Conservation (phyloP, 2,329 filamentous ascomycete genomes). For the Aspergillus fructus region DNA sequence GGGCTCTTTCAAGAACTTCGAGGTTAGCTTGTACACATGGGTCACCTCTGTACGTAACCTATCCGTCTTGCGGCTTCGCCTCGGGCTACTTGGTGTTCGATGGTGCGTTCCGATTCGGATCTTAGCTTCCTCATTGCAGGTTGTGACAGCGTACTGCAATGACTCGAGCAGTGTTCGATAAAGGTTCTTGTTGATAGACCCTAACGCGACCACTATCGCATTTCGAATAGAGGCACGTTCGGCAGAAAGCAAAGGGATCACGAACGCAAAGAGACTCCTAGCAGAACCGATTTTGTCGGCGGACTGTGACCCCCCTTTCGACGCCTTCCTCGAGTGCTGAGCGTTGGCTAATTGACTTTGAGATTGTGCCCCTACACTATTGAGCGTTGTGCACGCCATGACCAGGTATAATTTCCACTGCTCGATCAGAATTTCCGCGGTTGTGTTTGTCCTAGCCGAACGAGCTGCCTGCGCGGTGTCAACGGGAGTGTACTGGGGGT, state of each 20-base stretch:
- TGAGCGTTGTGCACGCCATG: slow-evolving; percentile 93
- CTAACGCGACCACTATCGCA: slow-evolving; percentile 86
- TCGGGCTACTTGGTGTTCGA: slow-evolving; percentile 77
- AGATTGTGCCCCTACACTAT: slow-evolving; percentile 69
- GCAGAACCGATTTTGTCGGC: slow-evolving; percentile 85
- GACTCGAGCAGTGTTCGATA: slow-evolving; percentile 90
- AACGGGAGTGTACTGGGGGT: slow-evolving; percentile 39
- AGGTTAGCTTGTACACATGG: slow-evolving; percentile 91
- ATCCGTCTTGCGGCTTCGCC: slow-evolving; percentile 80
- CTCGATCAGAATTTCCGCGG: slow-evolving; percentile 85
- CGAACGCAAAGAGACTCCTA: slow-evolving; percentile 81
- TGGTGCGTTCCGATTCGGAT: slow-evolving; percentile 74
- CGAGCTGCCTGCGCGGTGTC: slow-evolving; percentile 38
- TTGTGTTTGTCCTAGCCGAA: slow-evolving; percentile 57
- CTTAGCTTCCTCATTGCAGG: slow-evolving; percentile 86
- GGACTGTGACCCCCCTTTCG: slow-evolving; percentile 59
- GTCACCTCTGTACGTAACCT: slow-evolving; percentile 90
- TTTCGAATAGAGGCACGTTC: slow-evolving; percentile 79
- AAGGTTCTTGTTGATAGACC: slow-evolving; percentile 91
- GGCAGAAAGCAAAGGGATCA: slow-evolving; percentile 82
- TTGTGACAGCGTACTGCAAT: slow-evolving; percentile 78
- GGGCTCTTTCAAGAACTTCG: slow-evolving; percentile 77
- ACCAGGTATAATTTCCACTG: slow-evolving; percentile 98
- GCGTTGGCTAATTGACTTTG: slow-evolving; percentile 60
- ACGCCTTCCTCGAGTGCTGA: slow-evolving; percentile 80